Percentiles rank a stretch among this genome's conserved stretches.
Conservation (phyloP, 2,329 filamentous ascomycete genomes). For the Cladosporium sp. region DNA sequence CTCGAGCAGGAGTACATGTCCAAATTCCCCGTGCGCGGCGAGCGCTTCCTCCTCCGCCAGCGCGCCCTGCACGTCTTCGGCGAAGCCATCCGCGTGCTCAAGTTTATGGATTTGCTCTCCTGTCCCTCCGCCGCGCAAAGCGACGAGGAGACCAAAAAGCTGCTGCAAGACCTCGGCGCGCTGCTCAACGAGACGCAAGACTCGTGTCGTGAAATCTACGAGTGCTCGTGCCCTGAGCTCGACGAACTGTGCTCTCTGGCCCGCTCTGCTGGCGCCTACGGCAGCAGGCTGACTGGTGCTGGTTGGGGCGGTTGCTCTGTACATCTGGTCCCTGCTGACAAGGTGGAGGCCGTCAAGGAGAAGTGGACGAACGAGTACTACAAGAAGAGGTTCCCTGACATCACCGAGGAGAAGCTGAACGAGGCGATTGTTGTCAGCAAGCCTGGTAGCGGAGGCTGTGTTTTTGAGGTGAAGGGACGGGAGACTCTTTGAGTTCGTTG, state of each 20-base stretch:
- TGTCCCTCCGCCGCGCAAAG: slow-evolving; percentile 35
- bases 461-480: slow-evolving; percentile 26
- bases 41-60: slow-evolving; percentile 81
- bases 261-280: slow-evolving; percentile 71
- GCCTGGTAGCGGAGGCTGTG: slow-evolving; percentile 65
- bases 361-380: slow-evolving; percentile 84
- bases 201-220: slow-evolving; percentile 81
- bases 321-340: slow-evolving; percentile 81
- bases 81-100: slow-evolving; percentile 80
- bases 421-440: slow-evolving; percentile 85
- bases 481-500: background rate
- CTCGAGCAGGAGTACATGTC: slow-evolving; percentile 77
- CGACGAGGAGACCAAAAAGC: slow-evolving; percentile 58
- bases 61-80: slow-evolving; percentile 86
- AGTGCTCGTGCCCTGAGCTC: slow-evolving; percentile 90
- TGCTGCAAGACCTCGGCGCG: slow-evolving; percentile 68
- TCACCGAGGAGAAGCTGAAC: slow-evolving; percentile 67
- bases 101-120: slow-evolving; percentile 74
- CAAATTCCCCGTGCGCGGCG: slow-evolving; percentile 83
- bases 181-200: slow-evolving; percentile 87
- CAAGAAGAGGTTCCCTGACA: slow-evolving; percentile 61
- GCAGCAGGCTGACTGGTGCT: slow-evolving; percentile 82
- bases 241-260: slow-evolving; percentile 83
- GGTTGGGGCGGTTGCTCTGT: slow-evolving; percentile 97
- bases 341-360: slow-evolving; percentile 70